Base-by-base conservation (phyloP, 805 yeast genomes). In the Saturnispora sekii region DNA sequence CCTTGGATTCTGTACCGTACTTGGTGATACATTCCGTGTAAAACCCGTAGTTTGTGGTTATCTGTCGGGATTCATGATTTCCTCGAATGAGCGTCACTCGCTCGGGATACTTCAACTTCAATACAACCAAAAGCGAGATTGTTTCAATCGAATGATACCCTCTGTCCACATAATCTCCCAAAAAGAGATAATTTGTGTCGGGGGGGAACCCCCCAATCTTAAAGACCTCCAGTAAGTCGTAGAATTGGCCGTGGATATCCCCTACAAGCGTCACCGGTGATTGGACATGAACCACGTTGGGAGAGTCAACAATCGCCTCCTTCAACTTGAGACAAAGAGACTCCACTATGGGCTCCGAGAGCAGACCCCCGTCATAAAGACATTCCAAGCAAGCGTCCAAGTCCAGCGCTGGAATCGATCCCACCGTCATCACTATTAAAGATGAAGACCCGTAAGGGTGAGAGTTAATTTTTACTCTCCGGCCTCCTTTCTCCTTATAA, bases 181-280 rank as follows among this genome's bases (percentile, higher is more conserved):
- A 63, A 59, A 93, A 93, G 35, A 93, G 63, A 61, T 93, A 93
- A 63, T 90, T 93, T 2, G 97, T 93, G 56, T 83, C 83, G 0
- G 98, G 97, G 3, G 95, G 84, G 41, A 77, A 75, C 0, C 97
- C 98, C 1, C 97, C 97, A 33, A 90, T 93, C 48, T 81, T 78
- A 65, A 93, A 93, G 31, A 93, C 87, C 61, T 93, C 98, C 29
- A 93, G 63, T 44, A 93, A 67, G 61, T 93, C 98, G 60, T 89
- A 94, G 58, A 85, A 93, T 63, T 93, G 98, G 8, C 97, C 98
- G 57, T 93, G 98, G 38, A 93, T 90, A 59, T 93, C 98, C 1
- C 98, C 98, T 4, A 93, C 97, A 7, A 93, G 86, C 0, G 97
- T 87, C 10, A 93, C 86, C 1, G 98, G 98, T 2, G 94, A 76